Evolutionary conservation across 1,284 basidiomycete species (phyloP), one percentile per base, ranked within the genome.

Genomic region (Neolentinus lepideus): DNA sequence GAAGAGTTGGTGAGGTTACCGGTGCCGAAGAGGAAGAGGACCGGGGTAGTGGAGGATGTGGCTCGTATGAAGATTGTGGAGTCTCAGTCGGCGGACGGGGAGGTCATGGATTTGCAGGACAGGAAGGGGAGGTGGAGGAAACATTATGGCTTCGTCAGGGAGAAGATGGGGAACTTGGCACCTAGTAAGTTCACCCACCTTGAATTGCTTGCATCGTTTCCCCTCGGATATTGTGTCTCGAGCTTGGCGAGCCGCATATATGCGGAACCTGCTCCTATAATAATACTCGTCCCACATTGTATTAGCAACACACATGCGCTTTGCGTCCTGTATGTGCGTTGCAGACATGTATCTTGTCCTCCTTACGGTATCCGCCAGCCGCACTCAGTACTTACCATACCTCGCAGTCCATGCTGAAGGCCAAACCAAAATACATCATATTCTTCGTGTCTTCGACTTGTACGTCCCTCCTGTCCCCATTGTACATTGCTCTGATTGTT

Each of bases 381-480:
- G 27, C 47, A 55, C 24, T 16, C 48, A 22, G n/a, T 43, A 54
- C 35, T 26, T 29, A 33, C 54, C 53, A 31, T 24, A 46, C 27
- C 16, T 29, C 38, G 4, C 56, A 89, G 88, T 88, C 24, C 86
- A 90, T 66, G 74, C 71, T 1, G 72, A 83, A 60, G 74, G 73
- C 0, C 77, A 90, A 69, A 85, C 75, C 38, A 81, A 75, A 61
- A 74, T 89, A 8, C 77, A 88, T 58, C 76, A 86, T 45, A 88
- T 93, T 52, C 80, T 94, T 12, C 81, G 90, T 1, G 80, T 87
- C 1, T 94, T 94, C 62, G 92, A 94, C 68, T 71, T 90, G 81
- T 85, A 63, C 59, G 80, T 69, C 46, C 48, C 43, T 52, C 26
- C 24, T 54, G 6, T 52, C 54, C 51, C 27, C 33, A 55, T 48